These are phyloP conservation scores for Penicillium ochrochloron DNA, from an alignment of 495 filamentous ascomycete genomes.

Conservation along the genomic window DNA sequence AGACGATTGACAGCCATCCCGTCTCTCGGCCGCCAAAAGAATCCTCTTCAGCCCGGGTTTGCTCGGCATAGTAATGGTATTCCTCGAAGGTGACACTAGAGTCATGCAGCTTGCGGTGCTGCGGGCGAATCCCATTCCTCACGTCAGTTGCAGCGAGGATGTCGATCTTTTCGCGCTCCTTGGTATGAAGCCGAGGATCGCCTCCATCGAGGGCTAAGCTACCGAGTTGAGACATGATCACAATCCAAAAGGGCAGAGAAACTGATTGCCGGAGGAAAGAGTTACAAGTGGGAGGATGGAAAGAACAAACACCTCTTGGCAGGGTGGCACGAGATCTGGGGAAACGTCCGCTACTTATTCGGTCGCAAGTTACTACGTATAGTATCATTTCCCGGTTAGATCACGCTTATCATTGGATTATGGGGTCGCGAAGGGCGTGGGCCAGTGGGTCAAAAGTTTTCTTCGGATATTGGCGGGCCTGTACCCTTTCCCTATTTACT, in stretches of 20 bases:
- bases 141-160: constrained; percentile 1
- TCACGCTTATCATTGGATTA: neutral
- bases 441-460: neutral
- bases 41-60: constrained; percentile 36
- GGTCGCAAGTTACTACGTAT: neutral
- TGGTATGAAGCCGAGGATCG: constrained; percentile 28
- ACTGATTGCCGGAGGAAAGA: neutral
- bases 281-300: neutral
- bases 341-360: constrained; percentile 9
- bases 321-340: constrained; percentile 3
- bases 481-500: neutral
- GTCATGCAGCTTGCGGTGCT: constrained; percentile 36
- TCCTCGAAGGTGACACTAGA: constrained; percentile 43
- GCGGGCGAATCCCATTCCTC: constrained; percentile 20
- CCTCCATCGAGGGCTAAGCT: constrained; percentile 17
- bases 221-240: constrained; percentile 10
- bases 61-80: constrained; percentile 43
- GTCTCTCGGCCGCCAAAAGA: constrained; percentile 12
- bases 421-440: no score
- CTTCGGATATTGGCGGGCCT: neutral
- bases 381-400: neutral
- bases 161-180: constrained; percentile 22
- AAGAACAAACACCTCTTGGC: neutral
- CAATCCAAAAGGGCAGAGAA: neutral
- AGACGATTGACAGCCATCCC: constrained; percentile 27